Percentiles rank a stretch among this genome's conserved stretches.
These are phyloP conservation scores for Moesziomyces sp. DNA, from an alignment of 1,284 basidiomycete genomes.

Conservation along the genomic window DNA sequence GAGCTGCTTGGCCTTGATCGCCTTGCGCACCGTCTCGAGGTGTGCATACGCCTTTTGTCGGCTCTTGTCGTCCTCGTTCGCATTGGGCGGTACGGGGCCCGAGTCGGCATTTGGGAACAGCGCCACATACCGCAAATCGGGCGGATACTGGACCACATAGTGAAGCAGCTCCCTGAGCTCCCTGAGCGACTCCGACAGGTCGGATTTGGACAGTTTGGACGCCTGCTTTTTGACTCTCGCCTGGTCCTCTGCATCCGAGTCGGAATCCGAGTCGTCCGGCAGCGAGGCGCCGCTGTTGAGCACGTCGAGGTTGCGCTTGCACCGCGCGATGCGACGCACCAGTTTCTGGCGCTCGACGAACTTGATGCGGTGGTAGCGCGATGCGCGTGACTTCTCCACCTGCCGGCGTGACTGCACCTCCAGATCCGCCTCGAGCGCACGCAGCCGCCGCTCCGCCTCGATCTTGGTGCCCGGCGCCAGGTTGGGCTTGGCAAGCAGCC, in stretches of 20 bases:
- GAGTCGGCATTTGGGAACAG: slow-evolving; percentile 37
- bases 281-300: slow-evolving; percentile 8
- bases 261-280: slow-evolving; percentile 20
- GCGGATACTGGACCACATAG: slow-evolving; percentile 44
- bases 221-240: slow-evolving; percentile 13
- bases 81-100: slow-evolving; percentile 17
- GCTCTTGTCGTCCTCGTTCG: slow-evolving; percentile 32
- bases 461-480: slow-evolving; percentile 51
- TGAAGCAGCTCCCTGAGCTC: slow-evolving; percentile 33
- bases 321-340: slow-evolving; percentile 28
- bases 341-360: slow-evolving; percentile 53
- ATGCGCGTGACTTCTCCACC: slow-evolving; percentile 37
- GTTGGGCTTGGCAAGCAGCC: slow-evolving; percentile 50
- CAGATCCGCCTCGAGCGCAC: slow-evolving; percentile 46
- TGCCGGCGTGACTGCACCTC: slow-evolving; percentile 27
- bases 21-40: slow-evolving; percentile 33
- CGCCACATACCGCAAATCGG: slow-evolving; percentile 45
- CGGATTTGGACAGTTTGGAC: slow-evolving; percentile 26
- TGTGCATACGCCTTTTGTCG: slow-evolving; percentile 36
- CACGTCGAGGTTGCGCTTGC: slow-evolving; percentile 21
- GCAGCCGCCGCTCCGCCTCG: slow-evolving; percentile 56
- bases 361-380: slow-evolving; percentile 50
- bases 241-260: slow-evolving; percentile 20
- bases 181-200: slow-evolving; percentile 16
- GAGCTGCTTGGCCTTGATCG: slow-evolving; percentile 35